Base-by-base conservation (phyloP, 768 basidiomycete genomes). In the Steccherinum ochraceum region DNA sequence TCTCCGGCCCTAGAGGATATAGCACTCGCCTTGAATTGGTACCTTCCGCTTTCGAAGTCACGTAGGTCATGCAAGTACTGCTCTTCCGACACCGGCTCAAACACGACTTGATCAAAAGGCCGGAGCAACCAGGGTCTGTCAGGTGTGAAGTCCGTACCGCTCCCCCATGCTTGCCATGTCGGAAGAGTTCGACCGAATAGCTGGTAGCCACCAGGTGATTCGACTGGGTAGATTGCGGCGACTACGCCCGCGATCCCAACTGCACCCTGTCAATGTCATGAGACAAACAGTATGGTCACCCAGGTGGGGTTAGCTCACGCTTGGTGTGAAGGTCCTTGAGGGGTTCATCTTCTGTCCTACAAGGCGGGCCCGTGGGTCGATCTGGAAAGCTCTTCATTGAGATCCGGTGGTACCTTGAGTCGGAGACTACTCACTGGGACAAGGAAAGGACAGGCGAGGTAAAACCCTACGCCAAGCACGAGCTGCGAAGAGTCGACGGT, bases 341-440 rank as follows among this genome's bases (percentile, higher is more conserved):
- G 84, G 85, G 50, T 87, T 87, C 80, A 86, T 85, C 63, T 87
- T 88, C 52, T 86, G 84, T 0, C 79, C 82, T 4, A 81, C 72
- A 0, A 87, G 62, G 30, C 83, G 69, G 52, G 75, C 77, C 24
- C 79, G 68, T 5, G 78, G 79, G 58, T 82, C 80, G 16, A 83
- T 72, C 79, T 81, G 52, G 12, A 24, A 3, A 40, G 24, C 20
- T 21, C 41, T n/a, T 52, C 16, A n/a, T n/a, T n/a, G n/a, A 21
- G 42, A 39, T 41, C 24, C 30, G 52, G 13, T 19, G 4, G 24
- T 13, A n/a, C n/a, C n/a, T n/a, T n/a, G n/a, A n/a, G n/a, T n/a
- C n/a, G n/a, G n/a, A n/a, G n/a, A n/a, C n/a, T n/a, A 53, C 74
- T 55, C 48, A 79, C 81, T 19, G 81, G 80, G 3, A 83, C 69